Percentiles rank a stretch among this genome's conserved stretches.
Conservation (phyloP, 2,329 filamentous ascomycete species). For the Pyricularia sp. region DNA sequence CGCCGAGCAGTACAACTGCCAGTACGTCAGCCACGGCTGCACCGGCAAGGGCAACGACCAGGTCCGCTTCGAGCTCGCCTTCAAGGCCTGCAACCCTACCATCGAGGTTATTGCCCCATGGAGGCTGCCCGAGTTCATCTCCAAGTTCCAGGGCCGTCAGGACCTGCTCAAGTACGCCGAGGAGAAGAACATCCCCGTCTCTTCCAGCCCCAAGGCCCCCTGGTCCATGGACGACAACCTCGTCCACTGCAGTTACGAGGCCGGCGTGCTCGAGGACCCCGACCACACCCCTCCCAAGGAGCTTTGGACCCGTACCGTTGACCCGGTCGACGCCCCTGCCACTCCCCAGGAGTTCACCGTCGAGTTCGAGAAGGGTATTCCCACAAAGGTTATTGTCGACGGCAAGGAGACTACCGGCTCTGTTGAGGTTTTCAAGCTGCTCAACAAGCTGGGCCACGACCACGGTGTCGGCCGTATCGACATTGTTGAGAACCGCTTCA, state of each 20-base stretch:
- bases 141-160: slow-evolving; percentile 56
- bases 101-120: slow-evolving; percentile 67
- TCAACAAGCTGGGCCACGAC: slow-evolving; percentile 57
- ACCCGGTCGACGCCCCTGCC: slow-evolving; percentile 58
- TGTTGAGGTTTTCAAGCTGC: slow-evolving; percentile 57
- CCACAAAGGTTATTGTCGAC: slow-evolving; percentile 40
- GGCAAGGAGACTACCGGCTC: slow-evolving; percentile 53
- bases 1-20: slow-evolving; percentile 47
- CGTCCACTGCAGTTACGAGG: slow-evolving; percentile 68
- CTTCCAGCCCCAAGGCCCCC: slow-evolving; percentile 58
- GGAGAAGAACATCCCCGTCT: slow-evolving; percentile 55
- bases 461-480: slow-evolving; percentile 71
- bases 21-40: slow-evolving; percentile 37
- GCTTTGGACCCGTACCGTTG: slow-evolving; percentile 66
- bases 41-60: slow-evolving; percentile 41
- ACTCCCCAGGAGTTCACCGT: slow-evolving; percentile 58
- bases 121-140: slow-evolving; percentile 56
- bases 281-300: slow-evolving; percentile 55
- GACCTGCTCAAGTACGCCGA: slow-evolving; percentile 62
- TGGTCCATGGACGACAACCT: slow-evolving; percentile 52
- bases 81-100: slow-evolving; percentile 34
- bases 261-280: slow-evolving; percentile 57
- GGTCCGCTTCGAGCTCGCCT: slow-evolving; percentile 47
- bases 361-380: slow-evolving; percentile 63
- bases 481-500: slow-evolving; percentile 63